These are phyloP conservation scores for Lichtheimia ramosa DNA, from an alignment of 371 early-diverging fungal species.

Conservation along the genomic window DNA sequence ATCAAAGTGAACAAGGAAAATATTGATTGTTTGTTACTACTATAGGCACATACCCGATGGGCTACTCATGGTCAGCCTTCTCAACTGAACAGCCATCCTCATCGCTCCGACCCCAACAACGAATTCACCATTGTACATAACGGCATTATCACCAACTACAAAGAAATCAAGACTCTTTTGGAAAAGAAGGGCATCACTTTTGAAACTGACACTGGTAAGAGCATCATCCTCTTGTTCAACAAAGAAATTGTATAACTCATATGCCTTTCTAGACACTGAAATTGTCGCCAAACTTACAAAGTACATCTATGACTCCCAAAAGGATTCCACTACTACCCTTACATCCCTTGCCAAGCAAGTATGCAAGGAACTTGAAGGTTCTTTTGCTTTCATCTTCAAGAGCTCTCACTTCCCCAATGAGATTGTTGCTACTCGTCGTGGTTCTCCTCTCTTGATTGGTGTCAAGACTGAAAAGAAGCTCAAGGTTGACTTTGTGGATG, in stretches of 20 bases:
- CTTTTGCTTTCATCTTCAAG: constrained; percentile 97
- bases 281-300: constrained; percentile 94
- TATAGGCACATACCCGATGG: constrained; percentile 96
- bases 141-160: constrained; percentile 99
- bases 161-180: constrained; percentile 91
- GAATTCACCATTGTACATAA: constrained; percentile 97
- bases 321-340: constrained; percentile 66
- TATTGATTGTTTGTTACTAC: not conserved
- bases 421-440: constrained; percentile 93
- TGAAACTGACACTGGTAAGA: constrained; percentile 85
- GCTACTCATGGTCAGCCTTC: constrained; percentile 98
- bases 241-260: too few species aligned
- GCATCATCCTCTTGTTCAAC: constrained; percentile 55
- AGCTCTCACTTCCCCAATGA: constrained; percentile 89
- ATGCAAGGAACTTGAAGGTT: constrained; percentile 95
- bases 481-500: constrained; percentile 89
- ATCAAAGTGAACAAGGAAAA: not conserved
- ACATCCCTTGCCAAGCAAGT: constrained; percentile 89
- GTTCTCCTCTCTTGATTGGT: constrained; percentile 96
- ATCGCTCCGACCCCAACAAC: constrained; percentile 85
- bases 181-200: constrained; percentile 93
- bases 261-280: constrained; percentile 49
- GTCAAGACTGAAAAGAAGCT: constrained; percentile 95
- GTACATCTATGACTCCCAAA: constrained; percentile 92
- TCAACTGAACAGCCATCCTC: constrained; percentile 94